These are phyloP conservation scores for Psilocybe mexicana DNA, from an alignment of 1,284 basidiomycete species.

Conservation along the genomic window DNA sequence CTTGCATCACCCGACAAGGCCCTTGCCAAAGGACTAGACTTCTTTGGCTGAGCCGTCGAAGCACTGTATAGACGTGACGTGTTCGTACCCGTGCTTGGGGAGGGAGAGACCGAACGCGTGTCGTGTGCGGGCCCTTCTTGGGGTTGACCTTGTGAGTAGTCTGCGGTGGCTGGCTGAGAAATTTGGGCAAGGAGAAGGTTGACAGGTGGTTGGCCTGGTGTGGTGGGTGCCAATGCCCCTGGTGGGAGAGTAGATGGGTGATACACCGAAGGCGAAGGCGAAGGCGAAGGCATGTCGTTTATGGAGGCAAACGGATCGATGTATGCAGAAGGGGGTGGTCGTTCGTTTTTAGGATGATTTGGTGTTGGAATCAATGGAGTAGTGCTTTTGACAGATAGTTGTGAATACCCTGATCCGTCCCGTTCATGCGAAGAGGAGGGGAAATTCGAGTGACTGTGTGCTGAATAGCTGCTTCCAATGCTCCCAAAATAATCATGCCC, in stretches of 20 bases:
- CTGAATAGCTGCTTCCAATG: conserved; percentile 1
- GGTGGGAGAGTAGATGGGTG: conserved; percentile 12
- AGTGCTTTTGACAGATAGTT: conserved; percentile 1
- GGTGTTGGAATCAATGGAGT: background rate
- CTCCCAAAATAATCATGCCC: background rate
- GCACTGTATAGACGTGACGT: background rate
- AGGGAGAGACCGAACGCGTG: background rate
- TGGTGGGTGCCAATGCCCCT: conserved; percentile 17
- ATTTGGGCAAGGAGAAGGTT: background rate
- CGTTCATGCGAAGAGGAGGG: conserved; percentile 6
- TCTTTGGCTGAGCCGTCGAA: conserved; percentile 19
- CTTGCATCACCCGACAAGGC: conserved; percentile 18
- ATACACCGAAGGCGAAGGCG: conserved; percentile 9
- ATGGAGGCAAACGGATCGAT: conserved; percentile 12
- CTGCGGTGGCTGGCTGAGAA: background rate
- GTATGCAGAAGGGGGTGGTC: background rate
- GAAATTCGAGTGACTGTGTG: background rate
- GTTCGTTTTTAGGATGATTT: background rate
- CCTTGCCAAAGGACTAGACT: conserved; percentile 24
- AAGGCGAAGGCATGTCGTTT: conserved; percentile 1
- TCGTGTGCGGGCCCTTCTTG: background rate
- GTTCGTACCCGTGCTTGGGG: background rate
- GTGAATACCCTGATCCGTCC: conserved; percentile 6
- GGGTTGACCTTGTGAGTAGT: background rate
- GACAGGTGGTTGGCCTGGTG: conserved; percentile 8